Percentiles rank a stretch among this genome's conserved stretches.
phyloP scores from a whole-genome alignment of 2,329 filamentous ascomycete genomes.

The Coniochaeta sp. region DNA sequence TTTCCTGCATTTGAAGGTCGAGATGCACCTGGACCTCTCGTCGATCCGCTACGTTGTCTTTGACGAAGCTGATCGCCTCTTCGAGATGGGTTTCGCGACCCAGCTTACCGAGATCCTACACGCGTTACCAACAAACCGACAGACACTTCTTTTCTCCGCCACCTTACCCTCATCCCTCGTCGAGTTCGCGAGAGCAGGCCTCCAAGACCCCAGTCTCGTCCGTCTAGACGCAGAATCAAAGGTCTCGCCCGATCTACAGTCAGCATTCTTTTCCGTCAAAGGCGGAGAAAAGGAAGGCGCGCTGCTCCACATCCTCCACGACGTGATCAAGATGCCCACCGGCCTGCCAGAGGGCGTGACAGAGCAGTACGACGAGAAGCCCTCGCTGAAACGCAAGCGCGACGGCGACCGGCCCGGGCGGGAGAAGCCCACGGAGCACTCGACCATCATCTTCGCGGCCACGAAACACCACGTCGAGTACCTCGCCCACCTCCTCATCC shows the following conservation, averaged over 20 bases:
- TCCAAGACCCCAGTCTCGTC: slow-evolving; percentile 87
- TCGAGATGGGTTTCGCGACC: slow-evolving; percentile 96
- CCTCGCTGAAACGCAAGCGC: slow-evolving; percentile 67
- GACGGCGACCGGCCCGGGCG: slow-evolving; percentile 42
- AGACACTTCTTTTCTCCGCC: slow-evolving; percentile 91
- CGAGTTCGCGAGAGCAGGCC: slow-evolving; percentile 87
- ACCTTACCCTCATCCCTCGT: slow-evolving; percentile 90
- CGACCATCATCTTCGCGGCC: slow-evolving; percentile 89
- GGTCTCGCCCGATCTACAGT: slow-evolving; percentile 91
- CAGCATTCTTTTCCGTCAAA: slow-evolving; percentile 90
- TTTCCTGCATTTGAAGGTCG: slow-evolving; percentile 93
- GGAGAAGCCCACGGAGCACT: slow-evolving; percentile 76
- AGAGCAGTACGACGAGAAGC: slow-evolving; percentile 34
- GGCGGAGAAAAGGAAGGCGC: slow-evolving; percentile 90
- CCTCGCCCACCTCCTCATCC: slow-evolving; percentile 67
- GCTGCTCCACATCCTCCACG: slow-evolving; percentile 77
- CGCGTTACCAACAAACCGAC: slow-evolving; percentile 72
- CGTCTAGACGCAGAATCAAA: slow-evolving; percentile 92
- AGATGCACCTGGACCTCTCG: slow-evolving; percentile 88
- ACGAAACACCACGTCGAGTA: slow-evolving; percentile 99
- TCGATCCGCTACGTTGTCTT: slow-evolving; percentile 94
- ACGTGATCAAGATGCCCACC: slow-evolving; percentile 85
- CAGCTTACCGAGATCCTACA: slow-evolving; percentile 91
- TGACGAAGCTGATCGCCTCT: slow-evolving; percentile 92
- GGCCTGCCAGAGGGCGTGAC: slow-evolving; percentile 49